phyloP scores from a whole-genome alignment of 2,329 filamentous ascomycete genomes.

The Beauveria asiatica region DNA sequence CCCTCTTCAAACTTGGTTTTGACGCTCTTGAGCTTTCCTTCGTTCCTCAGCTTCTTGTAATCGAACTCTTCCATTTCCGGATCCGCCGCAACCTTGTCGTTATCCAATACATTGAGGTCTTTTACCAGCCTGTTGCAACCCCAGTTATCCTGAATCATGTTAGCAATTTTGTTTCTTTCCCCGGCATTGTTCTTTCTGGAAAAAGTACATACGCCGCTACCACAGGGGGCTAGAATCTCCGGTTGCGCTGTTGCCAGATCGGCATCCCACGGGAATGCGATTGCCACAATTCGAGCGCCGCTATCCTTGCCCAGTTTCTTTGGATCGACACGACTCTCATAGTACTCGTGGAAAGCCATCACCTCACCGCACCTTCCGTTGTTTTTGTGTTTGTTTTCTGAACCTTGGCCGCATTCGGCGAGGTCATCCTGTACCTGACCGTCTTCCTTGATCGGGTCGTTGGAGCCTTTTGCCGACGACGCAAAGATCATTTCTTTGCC shows the following conservation, averaged over 20 bases:
- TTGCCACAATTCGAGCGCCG: not conserved
- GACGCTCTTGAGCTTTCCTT: no score
- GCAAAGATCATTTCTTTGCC: not conserved
- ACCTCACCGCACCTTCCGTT: not conserved
- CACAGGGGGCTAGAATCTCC: not conserved
- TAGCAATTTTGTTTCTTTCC: not conserved
- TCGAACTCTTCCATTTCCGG: not conserved
- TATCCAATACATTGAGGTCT: not conserved
- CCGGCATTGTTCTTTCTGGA: not conserved
- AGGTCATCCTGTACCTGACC: not conserved
- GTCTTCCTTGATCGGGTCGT: not conserved
- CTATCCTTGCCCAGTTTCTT: not conserved
- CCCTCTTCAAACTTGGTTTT: no score
- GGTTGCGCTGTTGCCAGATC: not conserved
- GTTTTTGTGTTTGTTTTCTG: not conserved
- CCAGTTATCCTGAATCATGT: not conserved
- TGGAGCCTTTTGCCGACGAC: not conserved
- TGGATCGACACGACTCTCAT: not conserved
- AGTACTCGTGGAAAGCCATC: not conserved
- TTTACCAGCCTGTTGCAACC: not conserved
- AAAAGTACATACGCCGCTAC: not conserved
- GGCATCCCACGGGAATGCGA: not conserved
- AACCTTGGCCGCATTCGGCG: not conserved
- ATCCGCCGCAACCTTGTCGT: not conserved
- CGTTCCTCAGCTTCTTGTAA: not conserved